phyloP scores from a whole-genome alignment of 1,284 basidiomycete species.

The Erythrobasidium hasegawianum region DNA sequence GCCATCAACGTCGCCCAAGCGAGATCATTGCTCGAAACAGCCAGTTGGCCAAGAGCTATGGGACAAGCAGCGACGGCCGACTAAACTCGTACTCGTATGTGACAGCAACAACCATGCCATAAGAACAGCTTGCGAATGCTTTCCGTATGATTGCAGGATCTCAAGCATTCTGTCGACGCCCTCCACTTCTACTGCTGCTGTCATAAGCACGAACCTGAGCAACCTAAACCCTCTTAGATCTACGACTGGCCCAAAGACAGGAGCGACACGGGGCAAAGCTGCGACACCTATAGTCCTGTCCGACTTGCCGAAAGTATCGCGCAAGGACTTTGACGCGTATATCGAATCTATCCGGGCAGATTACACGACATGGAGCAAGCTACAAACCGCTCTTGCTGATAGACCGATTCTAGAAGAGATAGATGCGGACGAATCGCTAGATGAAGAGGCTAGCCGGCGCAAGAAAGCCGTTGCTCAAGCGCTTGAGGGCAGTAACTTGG shows the following conservation, averaged over 20 bases:
- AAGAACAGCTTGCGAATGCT: not conserved
- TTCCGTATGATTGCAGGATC: slow-evolving; percentile 17
- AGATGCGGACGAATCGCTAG: slow-evolving; percentile 13
- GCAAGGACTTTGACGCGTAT: slow-evolving; percentile 33
- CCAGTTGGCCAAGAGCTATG: not conserved
- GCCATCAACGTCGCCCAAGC: not conserved
- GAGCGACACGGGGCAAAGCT: slow-evolving; percentile 25
- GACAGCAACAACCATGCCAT: not conserved
- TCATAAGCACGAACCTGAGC: slow-evolving; percentile 25
- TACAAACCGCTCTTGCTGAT: slow-evolving; percentile 19
- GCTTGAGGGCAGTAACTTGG: slow-evolving; percentile 16
- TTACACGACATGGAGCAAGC: slow-evolving; percentile 36
- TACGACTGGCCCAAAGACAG: slow-evolving; percentile 23
- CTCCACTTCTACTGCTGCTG: slow-evolving; percentile 17
- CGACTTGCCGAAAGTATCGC: slow-evolving; percentile 29
- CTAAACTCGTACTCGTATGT: slow-evolving; percentile 28
- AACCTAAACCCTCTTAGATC: slow-evolving; percentile 29
- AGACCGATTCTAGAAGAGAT: slow-evolving; percentile 5
- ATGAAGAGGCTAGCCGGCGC: slow-evolving; percentile 17
- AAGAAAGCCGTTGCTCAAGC: slow-evolving; percentile 26
- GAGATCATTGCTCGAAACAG: not conserved
- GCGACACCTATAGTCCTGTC: slow-evolving; percentile 27
- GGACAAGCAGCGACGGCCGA: not conserved
- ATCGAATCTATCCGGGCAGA: slow-evolving; percentile 36
- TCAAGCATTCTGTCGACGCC: slow-evolving; percentile 12